A percentile compares a stretch with the other conserved stretches of the same genome.
Evolutionary conservation across 2,329 filamentous ascomycete genomes (phyloP).

Genomic region (Monilinia fructicola): DNA sequence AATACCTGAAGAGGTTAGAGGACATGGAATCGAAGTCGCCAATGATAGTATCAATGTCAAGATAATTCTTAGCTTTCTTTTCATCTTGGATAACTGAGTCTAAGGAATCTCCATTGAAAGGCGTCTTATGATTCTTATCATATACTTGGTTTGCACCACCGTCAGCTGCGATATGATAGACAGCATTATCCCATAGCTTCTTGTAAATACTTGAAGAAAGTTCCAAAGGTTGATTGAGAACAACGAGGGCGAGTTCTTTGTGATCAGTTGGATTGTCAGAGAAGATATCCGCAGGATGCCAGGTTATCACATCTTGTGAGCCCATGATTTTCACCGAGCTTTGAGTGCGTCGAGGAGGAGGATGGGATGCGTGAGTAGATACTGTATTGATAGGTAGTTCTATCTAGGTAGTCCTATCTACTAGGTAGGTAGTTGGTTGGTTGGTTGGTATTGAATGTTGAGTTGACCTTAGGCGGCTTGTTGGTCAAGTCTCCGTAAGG

Average conservation of each 20-base stretch:
- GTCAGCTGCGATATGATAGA: slow-evolving; percentile 77
- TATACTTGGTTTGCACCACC: slow-evolving; percentile 82
- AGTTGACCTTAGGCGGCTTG: neutral
- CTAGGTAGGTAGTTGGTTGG: too few species aligned
- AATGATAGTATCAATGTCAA: slow-evolving; percentile 61
- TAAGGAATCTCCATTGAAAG: neutral
- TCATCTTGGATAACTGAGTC: neutral
- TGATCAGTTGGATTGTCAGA: slow-evolving; percentile 29
- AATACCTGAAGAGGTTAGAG: slow-evolving; percentile 55
- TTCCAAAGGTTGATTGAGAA: slow-evolving; percentile 62
- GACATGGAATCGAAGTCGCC: slow-evolving; percentile 88
- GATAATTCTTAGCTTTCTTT: slow-evolving; percentile 33
- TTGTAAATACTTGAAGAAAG: slow-evolving; percentile 42
- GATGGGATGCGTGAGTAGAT: neutral
- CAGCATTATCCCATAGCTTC: slow-evolving; percentile 45
- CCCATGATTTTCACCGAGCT: neutral
- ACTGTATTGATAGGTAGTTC: neutral
- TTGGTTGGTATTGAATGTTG: neutral
- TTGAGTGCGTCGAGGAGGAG: neutral
- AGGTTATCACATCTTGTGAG: slow-evolving; percentile 31
- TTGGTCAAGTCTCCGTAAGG: neutral
- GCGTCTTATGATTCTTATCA: slow-evolving; percentile 38
- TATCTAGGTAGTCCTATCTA: neutral
- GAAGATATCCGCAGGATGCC: slow-evolving; percentile 43
- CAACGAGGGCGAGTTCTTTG: slow-evolving; percentile 50